Conservation (phyloP, 208 protist species). For the Acanthamoeba polyphaga region DNA sequence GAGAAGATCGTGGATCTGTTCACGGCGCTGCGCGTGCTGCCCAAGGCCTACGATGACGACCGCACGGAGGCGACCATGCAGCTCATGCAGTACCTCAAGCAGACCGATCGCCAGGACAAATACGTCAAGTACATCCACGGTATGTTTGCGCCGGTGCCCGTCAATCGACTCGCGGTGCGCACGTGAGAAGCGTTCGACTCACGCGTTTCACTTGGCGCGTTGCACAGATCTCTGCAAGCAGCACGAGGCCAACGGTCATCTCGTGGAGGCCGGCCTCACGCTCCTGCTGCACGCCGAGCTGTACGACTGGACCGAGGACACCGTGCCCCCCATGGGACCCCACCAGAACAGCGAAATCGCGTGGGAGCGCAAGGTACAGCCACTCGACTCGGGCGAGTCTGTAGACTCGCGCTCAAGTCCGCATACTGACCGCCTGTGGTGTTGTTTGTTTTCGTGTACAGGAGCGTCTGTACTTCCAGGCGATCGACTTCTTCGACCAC, state of each 20-base stretch:
- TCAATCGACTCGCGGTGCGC: neutral
- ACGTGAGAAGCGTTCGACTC: no score
- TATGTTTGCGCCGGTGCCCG: neutral
- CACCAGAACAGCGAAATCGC: constrained; percentile 20
- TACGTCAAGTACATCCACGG: constrained; percentile 87
- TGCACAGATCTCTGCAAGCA: constrained; percentile 66
- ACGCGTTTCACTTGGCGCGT: neutral
- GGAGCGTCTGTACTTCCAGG: constrained; percentile 80
- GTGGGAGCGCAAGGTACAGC: constrained; percentile 75
- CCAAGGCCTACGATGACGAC: constrained; percentile 85
- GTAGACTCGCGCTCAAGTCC: neutral
- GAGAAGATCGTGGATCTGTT: constrained; percentile 72
- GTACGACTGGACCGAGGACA: constrained; percentile 78
- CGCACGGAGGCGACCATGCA: constrained; percentile 82
- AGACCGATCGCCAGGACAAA: constrained; percentile 84
- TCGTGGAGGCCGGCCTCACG: constrained; percentile 82
- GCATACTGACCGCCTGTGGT: neutral
- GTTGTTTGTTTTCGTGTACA: neutral
- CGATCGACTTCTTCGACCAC: constrained; percentile 84
- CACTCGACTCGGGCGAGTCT: neutral
- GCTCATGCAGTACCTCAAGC: constrained; percentile 85
- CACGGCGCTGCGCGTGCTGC: constrained; percentile 60
- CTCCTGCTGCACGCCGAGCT: constrained; percentile 84
- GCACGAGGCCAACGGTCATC: constrained; percentile 48
- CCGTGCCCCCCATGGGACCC: constrained; percentile 42